Evolutionary conservation across 2,329 filamentous ascomycete species (phyloP).

Genomic region (Xylaria sp.): DNA sequence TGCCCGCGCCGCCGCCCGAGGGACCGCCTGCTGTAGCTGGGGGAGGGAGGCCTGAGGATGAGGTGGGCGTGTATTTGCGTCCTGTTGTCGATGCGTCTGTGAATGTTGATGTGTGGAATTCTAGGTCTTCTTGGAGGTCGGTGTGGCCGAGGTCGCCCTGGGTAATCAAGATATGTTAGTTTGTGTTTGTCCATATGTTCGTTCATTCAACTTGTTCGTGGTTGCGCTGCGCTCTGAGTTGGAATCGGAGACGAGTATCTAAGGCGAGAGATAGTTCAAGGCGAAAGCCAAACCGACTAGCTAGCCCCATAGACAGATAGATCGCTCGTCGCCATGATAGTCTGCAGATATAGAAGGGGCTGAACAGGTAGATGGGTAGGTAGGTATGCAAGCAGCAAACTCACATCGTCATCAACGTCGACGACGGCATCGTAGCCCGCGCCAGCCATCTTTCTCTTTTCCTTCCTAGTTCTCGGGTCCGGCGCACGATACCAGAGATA

Average conservation of each 20-base stretch:
- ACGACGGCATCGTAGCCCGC: slow-evolving; percentile 98
- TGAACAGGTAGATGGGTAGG: background rate
- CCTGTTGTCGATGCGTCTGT: slow-evolving; percentile 66
- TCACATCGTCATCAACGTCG: slow-evolving; percentile 94
- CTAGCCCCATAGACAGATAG: background rate
- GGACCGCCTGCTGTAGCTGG: slow-evolving; percentile 62
- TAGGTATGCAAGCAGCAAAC: slow-evolving; percentile 33
- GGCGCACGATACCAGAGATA: background rate
- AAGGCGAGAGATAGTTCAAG: no score
- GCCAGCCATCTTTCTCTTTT: slow-evolving; percentile 73
- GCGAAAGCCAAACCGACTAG: no score
- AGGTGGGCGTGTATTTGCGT: slow-evolving; percentile 62
- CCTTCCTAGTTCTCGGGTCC: slow-evolving; percentile 31
- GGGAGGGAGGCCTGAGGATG: slow-evolving; percentile 64
- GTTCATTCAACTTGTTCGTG: background rate
- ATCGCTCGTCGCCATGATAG: background rate
- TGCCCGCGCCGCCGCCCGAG: slow-evolving; percentile 46
- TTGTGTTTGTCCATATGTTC: background rate
- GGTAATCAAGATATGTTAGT: slow-evolving; percentile 21
- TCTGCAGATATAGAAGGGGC: background rate
- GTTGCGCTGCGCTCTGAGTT: background rate
- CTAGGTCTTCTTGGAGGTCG: slow-evolving; percentile 97
- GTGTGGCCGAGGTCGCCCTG: slow-evolving; percentile 98
- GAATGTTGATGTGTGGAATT: slow-evolving; percentile 96
- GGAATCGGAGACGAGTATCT: background rate